Evolutionary conservation across 73 alveolate genomes (phyloP).

Genomic region (Paramecium biaurelia): DNA sequence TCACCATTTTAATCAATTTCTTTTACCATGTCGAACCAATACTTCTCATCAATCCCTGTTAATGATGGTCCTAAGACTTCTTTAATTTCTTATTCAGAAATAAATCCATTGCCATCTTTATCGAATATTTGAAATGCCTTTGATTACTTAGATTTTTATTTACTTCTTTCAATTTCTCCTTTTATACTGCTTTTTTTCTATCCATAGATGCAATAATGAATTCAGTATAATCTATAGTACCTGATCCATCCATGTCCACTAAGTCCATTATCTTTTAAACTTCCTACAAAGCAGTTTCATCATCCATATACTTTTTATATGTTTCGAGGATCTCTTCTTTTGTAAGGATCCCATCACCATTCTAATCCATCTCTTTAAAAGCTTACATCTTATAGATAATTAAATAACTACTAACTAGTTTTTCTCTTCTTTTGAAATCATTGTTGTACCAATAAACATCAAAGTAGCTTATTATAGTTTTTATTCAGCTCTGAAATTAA

Average conservation of each 20-base stretch:
- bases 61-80: slow-evolving; percentile 56
- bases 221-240: slow-evolving; percentile 75
- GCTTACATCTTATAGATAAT: slow-evolving; percentile 36
- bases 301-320: slow-evolving; percentile 70
- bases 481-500: slow-evolving; percentile 64
- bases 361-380: slow-evolving; percentile 60
- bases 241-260: slow-evolving; percentile 75
- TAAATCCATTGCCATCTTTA: slow-evolving; percentile 68
- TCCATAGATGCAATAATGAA: slow-evolving; percentile 72
- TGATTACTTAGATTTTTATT: background rate
- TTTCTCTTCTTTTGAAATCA: slow-evolving; percentile 61
- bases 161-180: slow-evolving; percentile 59
- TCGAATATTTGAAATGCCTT: slow-evolving; percentile 62
- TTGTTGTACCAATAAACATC: slow-evolving; percentile 52
- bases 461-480: slow-evolving; percentile 56
- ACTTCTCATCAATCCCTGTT: slow-evolving; percentile 63
- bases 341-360: slow-evolving; percentile 77
- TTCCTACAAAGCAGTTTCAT: slow-evolving; percentile 65
- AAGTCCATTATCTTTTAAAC: slow-evolving; percentile 74
- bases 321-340: slow-evolving; percentile 74
- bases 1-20: slow-evolving; percentile 85
- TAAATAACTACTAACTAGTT: slow-evolving; percentile 43
- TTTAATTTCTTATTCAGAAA: slow-evolving; percentile 58
- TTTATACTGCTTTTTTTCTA: slow-evolving; percentile 63
- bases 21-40: slow-evolving; percentile 58